phyloP scores from a whole-genome alignment of 2,329 filamentous ascomycete species.

The Ophiostoma quercus region DNA sequence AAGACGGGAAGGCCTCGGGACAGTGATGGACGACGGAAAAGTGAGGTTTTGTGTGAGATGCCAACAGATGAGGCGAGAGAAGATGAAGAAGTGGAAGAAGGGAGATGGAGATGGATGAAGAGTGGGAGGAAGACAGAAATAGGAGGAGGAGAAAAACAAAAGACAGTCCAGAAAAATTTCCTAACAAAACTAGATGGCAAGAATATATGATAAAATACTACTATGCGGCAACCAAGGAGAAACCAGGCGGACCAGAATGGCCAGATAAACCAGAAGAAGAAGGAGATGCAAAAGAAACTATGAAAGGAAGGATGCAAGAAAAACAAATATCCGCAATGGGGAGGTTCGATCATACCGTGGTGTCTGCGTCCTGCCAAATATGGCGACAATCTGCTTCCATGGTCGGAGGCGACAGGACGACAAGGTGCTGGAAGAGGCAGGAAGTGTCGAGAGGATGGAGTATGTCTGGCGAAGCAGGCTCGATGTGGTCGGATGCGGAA shows the following conservation, averaged over 20 bases:
- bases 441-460: not conserved
- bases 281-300: not conserved
- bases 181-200: not conserved
- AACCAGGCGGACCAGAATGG: not conserved
- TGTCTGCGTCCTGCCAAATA: conserved; percentile 14
- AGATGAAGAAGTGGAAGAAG: not conserved
- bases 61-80: not conserved
- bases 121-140: not conserved
- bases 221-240: conserved; percentile 13
- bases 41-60: not conserved
- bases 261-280: not conserved
- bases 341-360: conserved; percentile 21
- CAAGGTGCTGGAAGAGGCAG: not conserved
- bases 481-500: not conserved
- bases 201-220: conserved; percentile 13
- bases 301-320: not conserved
- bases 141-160: not conserved
- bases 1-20: not conserved
- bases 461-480: not conserved
- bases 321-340: conserved; percentile 12
- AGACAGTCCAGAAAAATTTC: not conserved
- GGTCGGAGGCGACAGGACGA: not conserved
- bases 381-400: not conserved
- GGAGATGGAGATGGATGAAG: not conserved
- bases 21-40: not conserved